Base-by-base conservation (phyloP, 805 yeast genomes). In the Torulaspora microellipsoides region DNA sequence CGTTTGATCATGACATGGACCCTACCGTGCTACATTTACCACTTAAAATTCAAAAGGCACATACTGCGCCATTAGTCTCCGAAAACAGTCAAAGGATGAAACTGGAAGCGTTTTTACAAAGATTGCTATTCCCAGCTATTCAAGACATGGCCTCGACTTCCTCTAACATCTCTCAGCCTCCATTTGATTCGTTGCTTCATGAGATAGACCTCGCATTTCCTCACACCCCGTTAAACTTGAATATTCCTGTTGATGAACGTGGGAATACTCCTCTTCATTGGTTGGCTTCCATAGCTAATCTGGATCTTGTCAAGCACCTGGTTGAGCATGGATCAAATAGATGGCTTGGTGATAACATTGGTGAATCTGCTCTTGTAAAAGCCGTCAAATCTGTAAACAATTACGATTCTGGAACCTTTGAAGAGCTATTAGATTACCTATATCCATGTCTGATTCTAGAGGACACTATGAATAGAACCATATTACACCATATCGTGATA, bases 211-310 rank as follows among this genome's bases (percentile, higher is more conserved):
- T 20, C 4, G 40, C 49, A 3, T 62, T 50, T 38, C 66, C 67
- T 5, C 40, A 51, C 17, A 43, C 48, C 8, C 44, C 47, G 11
- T 36, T 86, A 30, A 76, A 79, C 46, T 71, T 90, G 39, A 93
- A 88, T 57, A 86, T 88, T 28, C 82, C 96, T 1, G 85, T 95
- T 35, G 99, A 95, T 65, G 95, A 86, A 54, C 79, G 83, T 45
- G 97, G 98, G 0, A 93, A 93, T 59, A 84, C 96, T 0, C 88
- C 96, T 0, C 72, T 93, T 45, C 99, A 93, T 65, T 86, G 98
- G 95, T 95, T 97, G 3, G 81, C 97, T 12, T 86, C 97, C 0
- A 73, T 93, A 62, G 98, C 95, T 0, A 79, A 87, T 45, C 66
- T 82, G 1, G 69, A 79, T 2, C 71, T 90, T 40, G 91, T 88